Base-by-base conservation (phyloP, 192 early-diverging fungal genomes). In the Neocallimastix lanati region DNA sequence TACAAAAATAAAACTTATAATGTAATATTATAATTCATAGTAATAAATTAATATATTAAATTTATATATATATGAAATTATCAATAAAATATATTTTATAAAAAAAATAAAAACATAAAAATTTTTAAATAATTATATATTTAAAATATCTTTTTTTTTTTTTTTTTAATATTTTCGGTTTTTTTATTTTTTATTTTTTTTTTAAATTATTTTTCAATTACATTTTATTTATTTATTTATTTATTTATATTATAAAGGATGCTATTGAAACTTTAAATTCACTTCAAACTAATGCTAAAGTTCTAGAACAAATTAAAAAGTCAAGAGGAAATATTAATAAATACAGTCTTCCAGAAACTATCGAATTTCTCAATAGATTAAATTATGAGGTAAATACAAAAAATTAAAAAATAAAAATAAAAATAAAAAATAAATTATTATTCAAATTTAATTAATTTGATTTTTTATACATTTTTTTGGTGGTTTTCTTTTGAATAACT, bases 231-330 rank as follows among this genome's bases (percentile, higher is more conserved):
- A 67, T 67, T 9, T 67, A 67, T 67, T 67, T 16, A 50, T 2
- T 21, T 21, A 50, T 50, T 21, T 6, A 33, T 33, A 11, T 33
- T 38, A 11, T 1, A 13, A 50, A 96, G 94, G 85, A 89, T 28
- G 94, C 95, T 12, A 88, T 97, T 79, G 82, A 90, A 21, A 86
- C 89, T 80, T 87, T 99, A 79, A 97, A 96, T 85, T 82, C 86
- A 35, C 85, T 94, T 35, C 96, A 99, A 85, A 95, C 92, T 29
- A 99, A 96, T 88, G 91, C 93, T 80, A 85, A 90, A 27, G 83
- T 90, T 29, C 84, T 98, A 13, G 90, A 93, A 76, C 84, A 87
- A 76, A 81, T 95, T 28, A 87, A 92, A 50, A 91, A 92, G 78
- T 87, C 90, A n/a, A 90, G 89, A 38, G 86, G 88, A 58, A 79